These are phyloP conservation scores for Polytrichum formosum DNA, from an alignment of 225 moss, liverwort and hornwort genomes.

Conservation along the genomic window DNA sequence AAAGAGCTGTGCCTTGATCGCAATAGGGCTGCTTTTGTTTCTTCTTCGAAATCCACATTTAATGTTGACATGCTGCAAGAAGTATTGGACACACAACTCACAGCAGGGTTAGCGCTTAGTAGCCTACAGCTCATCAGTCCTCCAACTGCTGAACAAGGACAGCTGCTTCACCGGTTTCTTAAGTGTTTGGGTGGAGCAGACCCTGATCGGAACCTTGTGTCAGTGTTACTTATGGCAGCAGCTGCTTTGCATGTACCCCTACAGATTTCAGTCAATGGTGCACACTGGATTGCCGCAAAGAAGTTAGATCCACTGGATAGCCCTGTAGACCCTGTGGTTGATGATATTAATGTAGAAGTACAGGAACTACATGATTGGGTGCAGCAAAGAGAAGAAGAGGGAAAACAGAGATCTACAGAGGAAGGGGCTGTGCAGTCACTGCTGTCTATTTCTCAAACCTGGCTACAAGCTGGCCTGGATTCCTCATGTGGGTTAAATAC, in stretches of 20 bases:
- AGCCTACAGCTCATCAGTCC: constrained; percentile 29
- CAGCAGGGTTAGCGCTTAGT: constrained; percentile 19
- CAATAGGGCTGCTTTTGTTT: constrained; percentile 23
- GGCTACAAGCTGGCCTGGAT: constrained; percentile 76
- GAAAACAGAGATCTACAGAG: constrained; percentile 15
- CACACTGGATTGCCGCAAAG: constrained; percentile 40
- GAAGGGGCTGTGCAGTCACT: constrained; percentile 32
- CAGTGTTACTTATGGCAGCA: constrained; percentile 72
- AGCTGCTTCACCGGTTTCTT: constrained; percentile 43
- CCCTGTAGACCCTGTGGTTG: constrained; percentile 29
- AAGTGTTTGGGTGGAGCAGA: constrained; percentile 33
- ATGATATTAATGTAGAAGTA: constrained; percentile 54
- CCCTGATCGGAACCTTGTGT: constrained; percentile 54
- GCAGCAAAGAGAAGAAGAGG: constrained; percentile 41
- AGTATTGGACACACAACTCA: constrained; percentile 19
- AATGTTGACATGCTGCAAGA: constrained; percentile 26
- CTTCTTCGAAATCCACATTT: constrained; percentile 26
- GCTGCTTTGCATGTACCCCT: constrained; percentile 56
- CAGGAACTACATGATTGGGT: constrained; percentile 60
- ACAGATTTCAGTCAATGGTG: constrained; percentile 35
- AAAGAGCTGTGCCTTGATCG: constrained; percentile 57
- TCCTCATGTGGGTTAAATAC: constrained; percentile 35
- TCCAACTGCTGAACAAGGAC: constrained; percentile 32
- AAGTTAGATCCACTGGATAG: constrained; percentile 43
- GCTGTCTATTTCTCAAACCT: constrained; percentile 60